Evolutionary conservation across 441 rosid species (phyloP).

Genomic region (Populus hybrid): DNA sequence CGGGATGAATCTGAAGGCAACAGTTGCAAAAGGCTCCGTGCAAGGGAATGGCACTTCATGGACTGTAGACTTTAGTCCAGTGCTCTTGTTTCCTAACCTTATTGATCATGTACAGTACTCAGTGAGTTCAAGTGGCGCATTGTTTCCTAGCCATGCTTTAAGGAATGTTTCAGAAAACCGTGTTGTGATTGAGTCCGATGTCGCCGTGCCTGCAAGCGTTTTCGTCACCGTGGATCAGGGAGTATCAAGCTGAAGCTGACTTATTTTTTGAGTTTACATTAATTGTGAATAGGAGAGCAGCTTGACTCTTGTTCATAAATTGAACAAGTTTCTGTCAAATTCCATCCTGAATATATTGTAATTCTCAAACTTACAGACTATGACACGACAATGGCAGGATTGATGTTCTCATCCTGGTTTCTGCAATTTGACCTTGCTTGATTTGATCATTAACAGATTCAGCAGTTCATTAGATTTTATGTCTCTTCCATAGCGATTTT

Average conservation of each 20-base stretch:
- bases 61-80: constrained; percentile 59
- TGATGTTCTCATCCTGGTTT: neutral
- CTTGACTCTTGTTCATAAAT: neutral
- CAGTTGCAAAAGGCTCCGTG: constrained; percentile 51
- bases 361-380: neutral
- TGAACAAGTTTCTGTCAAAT: neutral
- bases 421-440: neutral
- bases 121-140: constrained; percentile 24
- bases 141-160: constrained; percentile 55
- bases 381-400: neutral
- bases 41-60: constrained; percentile 63
- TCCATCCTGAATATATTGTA: neutral
- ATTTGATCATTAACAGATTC: neutral
- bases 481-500: neutral
- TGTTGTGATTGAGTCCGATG: constrained; percentile 61
- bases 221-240: constrained; percentile 67
- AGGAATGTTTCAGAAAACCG: constrained; percentile 51
- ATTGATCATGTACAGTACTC: constrained; percentile 70
- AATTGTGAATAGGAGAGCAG: constrained; percentile 1
- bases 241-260: constrained; percentile 11
- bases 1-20: constrained; percentile 67
- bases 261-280: neutral
- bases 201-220: constrained; percentile 48
- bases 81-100: constrained; percentile 60
- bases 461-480: neutral